phyloP scores from a whole-genome alignment of 2,329 filamentous ascomycete species.

The Scedosporium boydii region DNA sequence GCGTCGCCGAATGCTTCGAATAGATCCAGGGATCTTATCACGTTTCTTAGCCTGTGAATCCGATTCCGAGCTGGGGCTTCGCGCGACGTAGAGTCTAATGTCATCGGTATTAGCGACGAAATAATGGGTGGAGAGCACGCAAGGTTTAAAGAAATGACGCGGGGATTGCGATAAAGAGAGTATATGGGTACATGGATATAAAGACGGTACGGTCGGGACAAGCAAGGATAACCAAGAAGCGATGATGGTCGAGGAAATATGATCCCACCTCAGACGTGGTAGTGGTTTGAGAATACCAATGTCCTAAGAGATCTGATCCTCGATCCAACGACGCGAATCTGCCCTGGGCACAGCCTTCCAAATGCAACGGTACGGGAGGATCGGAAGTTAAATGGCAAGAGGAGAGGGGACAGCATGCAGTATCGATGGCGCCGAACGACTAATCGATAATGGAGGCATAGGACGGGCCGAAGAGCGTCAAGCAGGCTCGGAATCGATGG shows the following conservation, averaged over 20 bases:
- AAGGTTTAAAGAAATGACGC: neutral
- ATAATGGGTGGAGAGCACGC: too few species aligned
- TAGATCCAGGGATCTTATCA: constrained; percentile 1
- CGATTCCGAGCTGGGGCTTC: neutral
- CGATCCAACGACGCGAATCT: neutral
- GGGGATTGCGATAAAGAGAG: neutral
- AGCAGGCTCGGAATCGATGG: neutral
- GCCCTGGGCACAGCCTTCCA: neutral
- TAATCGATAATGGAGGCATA: neutral
- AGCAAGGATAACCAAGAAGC: neutral
- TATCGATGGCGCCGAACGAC: neutral
- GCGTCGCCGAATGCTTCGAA: constrained; percentile 4
- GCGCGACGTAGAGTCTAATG: constrained; percentile 1
- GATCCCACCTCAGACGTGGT: neutral
- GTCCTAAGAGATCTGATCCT: neutral
- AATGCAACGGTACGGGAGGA: neutral
- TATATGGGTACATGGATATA: neutral
- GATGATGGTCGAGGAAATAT: neutral
- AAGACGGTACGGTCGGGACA: neutral
- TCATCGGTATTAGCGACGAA: neutral
- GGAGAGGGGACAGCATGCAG: neutral
- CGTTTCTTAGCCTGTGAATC: constrained; percentile 1
- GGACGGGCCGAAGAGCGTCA: neutral
- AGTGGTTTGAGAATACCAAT: neutral
- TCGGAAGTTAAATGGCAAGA: neutral